A percentile compares a stretch with the other conserved stretches of the same genome.
These are phyloP conservation scores for Trichoderma virens DNA, from an alignment of 495 filamentous ascomycete genomes.

Conservation along the genomic window DNA sequence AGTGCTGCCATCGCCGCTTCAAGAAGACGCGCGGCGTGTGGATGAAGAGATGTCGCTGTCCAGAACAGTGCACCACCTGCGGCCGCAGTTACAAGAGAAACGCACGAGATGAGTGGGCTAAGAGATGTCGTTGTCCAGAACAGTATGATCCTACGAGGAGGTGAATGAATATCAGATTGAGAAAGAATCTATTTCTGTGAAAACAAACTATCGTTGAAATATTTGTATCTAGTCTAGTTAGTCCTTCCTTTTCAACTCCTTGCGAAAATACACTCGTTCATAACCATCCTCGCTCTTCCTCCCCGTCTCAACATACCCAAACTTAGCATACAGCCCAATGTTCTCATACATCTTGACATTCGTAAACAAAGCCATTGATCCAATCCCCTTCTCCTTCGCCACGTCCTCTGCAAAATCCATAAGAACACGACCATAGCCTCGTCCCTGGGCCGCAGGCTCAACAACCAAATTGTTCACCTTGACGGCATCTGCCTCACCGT, in stretches of 20 bases:
- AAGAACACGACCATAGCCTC: conserved; percentile 26
- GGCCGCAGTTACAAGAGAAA: too few species aligned
- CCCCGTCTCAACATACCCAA: conserved; percentile 29
- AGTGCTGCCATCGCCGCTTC: too few species aligned
- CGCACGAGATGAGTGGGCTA: too few species aligned
- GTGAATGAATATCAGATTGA: too few species aligned
- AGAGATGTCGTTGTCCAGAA: too few species aligned
- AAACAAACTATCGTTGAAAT: too few species aligned
- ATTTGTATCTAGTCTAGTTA: too few species aligned
- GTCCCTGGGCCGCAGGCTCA: conserved; percentile 21
- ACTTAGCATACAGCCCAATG: conserved; percentile 23
- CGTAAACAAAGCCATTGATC: conserved; percentile 24
- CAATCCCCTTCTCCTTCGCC: background rate
- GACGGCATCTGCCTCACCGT: conserved; percentile 16
- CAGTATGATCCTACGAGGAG: too few species aligned
- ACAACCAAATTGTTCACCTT: conserved; percentile 30
- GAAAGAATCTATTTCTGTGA: too few species aligned
- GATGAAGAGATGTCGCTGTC: too few species aligned
- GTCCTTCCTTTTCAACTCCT: background rate
- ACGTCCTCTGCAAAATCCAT: conserved; percentile 14
- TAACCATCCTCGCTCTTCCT: conserved; percentile 25
- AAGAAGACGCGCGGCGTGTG: too few species aligned
- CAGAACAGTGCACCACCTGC: too few species aligned
- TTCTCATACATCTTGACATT: conserved; percentile 37
- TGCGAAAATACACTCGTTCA: conserved; percentile 26